Base-by-base conservation (phyloP, 2,329 filamentous ascomycete genomes). In the Monascus ruber region DNA sequence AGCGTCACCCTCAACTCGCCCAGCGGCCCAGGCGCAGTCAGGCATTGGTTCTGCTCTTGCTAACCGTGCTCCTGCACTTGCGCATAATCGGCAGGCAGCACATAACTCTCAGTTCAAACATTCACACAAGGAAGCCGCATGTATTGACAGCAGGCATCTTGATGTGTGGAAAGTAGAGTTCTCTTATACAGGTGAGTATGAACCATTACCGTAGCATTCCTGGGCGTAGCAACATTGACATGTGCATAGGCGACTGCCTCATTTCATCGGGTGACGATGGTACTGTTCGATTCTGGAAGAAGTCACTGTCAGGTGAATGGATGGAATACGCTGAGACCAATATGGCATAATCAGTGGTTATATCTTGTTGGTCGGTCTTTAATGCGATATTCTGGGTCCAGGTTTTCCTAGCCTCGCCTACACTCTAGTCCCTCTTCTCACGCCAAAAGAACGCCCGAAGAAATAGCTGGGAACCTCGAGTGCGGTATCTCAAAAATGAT, bases 81-180 rank as follows among this genome's bases (percentile, higher is more conserved):
- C 50, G 31, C 43, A 51, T 9, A 59, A 56, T 45, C 58, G 62
- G 9, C 55, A 53, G 35, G 49, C 56, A 7, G 55, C 45, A 11
- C 55, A 53, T 4, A 60, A 65, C 37, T 52, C 54, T n/a, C 56
- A 54, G 24, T 66, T 66, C 41, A 60, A 60, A 35, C 64, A 66
- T 48, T 58, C 58, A 2, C 64, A 52, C 44, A 64, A 59, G 41
- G 55, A 65, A 44, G 62, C 65, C 6, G 63, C 63, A 26, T 65
- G 61, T 31, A 58, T 66, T 42, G 61, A 66, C 36, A 66, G 60
- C 45, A 61, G 59, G 35, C 64, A 66, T 48, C 48, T 64, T n/a
- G 63, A 66, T 47, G 62, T 65, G 26, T 66, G 64, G 64, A 62
- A 66, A 42, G 61, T 66, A 5, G 59, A 64, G 33, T 66, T 66